Conservation (phyloP, 768 basidiomycete genomes). For the Mycena belliarum region DNA sequence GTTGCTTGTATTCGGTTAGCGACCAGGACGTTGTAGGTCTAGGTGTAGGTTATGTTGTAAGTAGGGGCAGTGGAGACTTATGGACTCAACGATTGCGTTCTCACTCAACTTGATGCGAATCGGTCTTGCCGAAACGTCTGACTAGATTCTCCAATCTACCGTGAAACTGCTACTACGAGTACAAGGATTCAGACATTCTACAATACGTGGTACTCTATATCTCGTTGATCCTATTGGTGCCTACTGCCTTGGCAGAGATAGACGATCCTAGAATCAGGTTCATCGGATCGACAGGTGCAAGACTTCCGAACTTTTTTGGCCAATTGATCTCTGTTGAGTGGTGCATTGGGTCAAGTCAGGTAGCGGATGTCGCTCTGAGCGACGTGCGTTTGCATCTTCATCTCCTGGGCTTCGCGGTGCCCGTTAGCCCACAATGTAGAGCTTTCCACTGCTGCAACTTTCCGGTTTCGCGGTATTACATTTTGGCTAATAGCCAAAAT, state of each 20-base stretch:
- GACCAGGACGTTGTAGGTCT: background rate
- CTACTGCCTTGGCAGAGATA: conserved; percentile 9
- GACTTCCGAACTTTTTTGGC: conserved; percentile 22
- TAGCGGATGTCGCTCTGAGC: too few relatives aligned
- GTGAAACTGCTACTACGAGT: too few relatives aligned
- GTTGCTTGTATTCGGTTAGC: conserved; percentile 9
- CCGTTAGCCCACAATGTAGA: background rate
- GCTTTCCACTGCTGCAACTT: too few relatives aligned
- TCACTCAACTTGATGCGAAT: too few relatives aligned
- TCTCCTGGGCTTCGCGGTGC: background rate
- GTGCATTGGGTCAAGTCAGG: background rate
- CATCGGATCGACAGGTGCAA: conserved; percentile 23
- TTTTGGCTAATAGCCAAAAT: too few relatives aligned
- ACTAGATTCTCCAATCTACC: too few relatives aligned
- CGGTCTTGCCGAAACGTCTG: too few relatives aligned
- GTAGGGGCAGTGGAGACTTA: conserved; percentile 6
- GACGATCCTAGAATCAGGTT: conserved; percentile 18
- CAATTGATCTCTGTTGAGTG: conserved; percentile 16
- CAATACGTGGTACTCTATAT: background rate
- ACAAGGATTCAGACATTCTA: background rate
- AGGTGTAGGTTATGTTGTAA: background rate
- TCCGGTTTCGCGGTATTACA: too few relatives aligned
- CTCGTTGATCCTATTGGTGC: conserved; percentile 19
- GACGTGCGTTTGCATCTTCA: too few relatives aligned
- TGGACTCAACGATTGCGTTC: too few relatives aligned